Percentiles rank a stretch among this genome's conserved stretches.
phyloP scores from a whole-genome alignment of 2,329 filamentous ascomycete genomes.

The Colletotrichum lupini region DNA sequence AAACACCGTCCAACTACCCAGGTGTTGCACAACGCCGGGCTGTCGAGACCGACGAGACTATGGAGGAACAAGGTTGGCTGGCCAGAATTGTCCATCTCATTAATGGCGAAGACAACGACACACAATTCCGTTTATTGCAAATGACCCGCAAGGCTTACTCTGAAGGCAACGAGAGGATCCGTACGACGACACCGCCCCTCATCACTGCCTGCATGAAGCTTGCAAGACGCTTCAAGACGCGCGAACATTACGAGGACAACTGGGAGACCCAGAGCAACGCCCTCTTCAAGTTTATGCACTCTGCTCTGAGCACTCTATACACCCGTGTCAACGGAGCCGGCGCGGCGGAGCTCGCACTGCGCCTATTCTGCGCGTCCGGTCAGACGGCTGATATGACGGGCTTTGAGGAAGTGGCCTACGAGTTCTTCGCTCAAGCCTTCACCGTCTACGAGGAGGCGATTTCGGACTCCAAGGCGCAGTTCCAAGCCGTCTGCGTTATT shows the following conservation, averaged over 20 bases:
- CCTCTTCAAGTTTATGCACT: conserved; percentile 96
- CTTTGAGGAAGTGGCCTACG: conserved; percentile 96
- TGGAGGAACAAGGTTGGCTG: conserved; percentile 98
- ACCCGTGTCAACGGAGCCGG: conserved; percentile 81
- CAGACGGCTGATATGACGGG: conserved; percentile 92
- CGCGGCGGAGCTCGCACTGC: conserved; percentile 87
- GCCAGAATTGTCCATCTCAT: conserved; percentile 92
- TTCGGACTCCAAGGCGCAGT: conserved; percentile 95
- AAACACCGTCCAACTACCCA: conserved; percentile 85
- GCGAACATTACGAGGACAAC: conserved; percentile 83
- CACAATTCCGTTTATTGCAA: conserved; percentile 93
- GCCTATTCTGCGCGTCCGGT: conserved; percentile 90
- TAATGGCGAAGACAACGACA: conserved; percentile 86
- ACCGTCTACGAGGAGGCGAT: conserved; percentile 98
- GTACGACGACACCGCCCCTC: conserved; percentile 93
- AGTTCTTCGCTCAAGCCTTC: conserved; percentile 98
- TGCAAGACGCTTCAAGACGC: conserved; percentile 86
- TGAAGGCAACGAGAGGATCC: conserved; percentile 94
- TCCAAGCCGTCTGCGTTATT: conserved; percentile 96
- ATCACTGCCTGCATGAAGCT: conserved; percentile 92
- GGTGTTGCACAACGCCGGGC: conserved; percentile 81
- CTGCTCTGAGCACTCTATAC: conserved; percentile 86
- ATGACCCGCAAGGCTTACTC: conserved; percentile 86
- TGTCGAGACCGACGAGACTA: conserved; percentile 92
- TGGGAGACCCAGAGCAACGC: conserved; percentile 76